phyloP scores from a whole-genome alignment of 2,329 filamentous ascomycete genomes.

The Hysterium pulicare region DNA sequence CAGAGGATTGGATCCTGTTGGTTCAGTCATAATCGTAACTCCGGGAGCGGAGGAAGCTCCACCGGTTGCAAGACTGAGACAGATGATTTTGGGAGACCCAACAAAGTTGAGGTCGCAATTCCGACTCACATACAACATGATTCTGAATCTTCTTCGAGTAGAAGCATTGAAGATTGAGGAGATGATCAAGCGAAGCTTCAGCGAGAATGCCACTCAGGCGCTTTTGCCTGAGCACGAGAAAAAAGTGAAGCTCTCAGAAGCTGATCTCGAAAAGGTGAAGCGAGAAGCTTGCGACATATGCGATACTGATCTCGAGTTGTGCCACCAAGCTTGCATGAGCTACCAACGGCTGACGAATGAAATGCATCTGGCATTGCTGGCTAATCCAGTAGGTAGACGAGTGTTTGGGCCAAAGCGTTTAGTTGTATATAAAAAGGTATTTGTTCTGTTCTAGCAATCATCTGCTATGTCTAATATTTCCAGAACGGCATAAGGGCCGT shows the following conservation, averaged over 20 bases:
- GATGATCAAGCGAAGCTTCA: constrained; percentile 99
- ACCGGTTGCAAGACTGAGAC: constrained; percentile 73
- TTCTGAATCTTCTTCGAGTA: constrained; percentile 88
- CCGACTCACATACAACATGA: constrained; percentile 98
- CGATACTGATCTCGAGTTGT: constrained; percentile 73
- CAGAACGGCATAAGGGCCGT: constrained; percentile 77
- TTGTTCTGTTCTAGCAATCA: constrained; percentile 9
- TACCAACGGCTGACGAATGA: constrained; percentile 77
- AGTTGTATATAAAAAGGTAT: constrained; percentile 71
- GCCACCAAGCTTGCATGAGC: constrained; percentile 77
- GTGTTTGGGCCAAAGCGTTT: constrained; percentile 74
- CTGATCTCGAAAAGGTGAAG: constrained; percentile 85
- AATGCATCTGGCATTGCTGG: constrained; percentile 70
- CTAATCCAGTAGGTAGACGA: constrained; percentile 77
- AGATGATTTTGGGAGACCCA: constrained; percentile 94
- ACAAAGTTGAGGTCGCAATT: constrained; percentile 96
- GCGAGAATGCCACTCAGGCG: constrained; percentile 94
- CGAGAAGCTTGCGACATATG: constrained; percentile 79
- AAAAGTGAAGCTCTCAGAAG: constrained; percentile 86
- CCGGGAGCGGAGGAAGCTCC: constrained; percentile 82
- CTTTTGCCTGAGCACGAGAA: constrained; percentile 93
- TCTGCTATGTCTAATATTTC: constrained; percentile 14
- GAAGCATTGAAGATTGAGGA: constrained; percentile 98
- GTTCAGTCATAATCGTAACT: constrained; percentile 88
- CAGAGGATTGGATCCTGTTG: constrained; percentile 86